Conservation (phyloP, 2,329 filamentous ascomycete genomes). For the Colletotrichum musae region DNA sequence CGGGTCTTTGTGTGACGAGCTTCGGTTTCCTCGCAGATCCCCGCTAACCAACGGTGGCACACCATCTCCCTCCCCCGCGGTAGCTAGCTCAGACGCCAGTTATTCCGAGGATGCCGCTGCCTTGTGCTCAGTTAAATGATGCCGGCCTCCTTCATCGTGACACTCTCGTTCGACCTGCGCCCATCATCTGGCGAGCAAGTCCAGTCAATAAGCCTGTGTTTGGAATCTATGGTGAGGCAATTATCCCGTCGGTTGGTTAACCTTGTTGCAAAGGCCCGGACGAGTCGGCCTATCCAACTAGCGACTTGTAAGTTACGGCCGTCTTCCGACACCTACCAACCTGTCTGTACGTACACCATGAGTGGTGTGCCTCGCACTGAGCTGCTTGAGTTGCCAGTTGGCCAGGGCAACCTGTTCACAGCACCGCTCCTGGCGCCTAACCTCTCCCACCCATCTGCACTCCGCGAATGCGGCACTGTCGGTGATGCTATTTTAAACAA, state of each 20-base stretch:
- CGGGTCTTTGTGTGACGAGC: constrained; percentile 29
- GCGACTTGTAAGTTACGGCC: constrained; percentile 5
- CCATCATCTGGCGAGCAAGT: constrained; percentile 12
- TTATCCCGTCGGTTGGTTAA: constrained; percentile 10
- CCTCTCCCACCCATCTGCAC: constrained; percentile 17
- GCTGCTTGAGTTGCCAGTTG: constrained; percentile 15
- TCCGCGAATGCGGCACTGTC: constrained; percentile 20
- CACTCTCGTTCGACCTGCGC: constrained; percentile 16
- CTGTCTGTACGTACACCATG: too few relatives aligned
- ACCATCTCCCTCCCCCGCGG: constrained; percentile 26
- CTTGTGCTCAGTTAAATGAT: constrained; percentile 10
- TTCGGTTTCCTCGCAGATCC: constrained; percentile 33
- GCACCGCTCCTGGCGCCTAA: constrained; percentile 26
- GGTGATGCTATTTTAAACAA: constrained; percentile 31
- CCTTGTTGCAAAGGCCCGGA: constrained; percentile 19
- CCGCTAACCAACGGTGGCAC: constrained; percentile 21
- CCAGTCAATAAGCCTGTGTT: constrained; percentile 9
- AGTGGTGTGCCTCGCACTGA: not conserved
- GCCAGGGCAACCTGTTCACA: constrained; percentile 19
- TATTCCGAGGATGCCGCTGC: not conserved
- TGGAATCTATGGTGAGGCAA: constrained; percentile 16
- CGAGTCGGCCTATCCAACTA: constrained; percentile 19
- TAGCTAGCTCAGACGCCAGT: constrained; percentile 5
- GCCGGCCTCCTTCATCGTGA: constrained; percentile 8
- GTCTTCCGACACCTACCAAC: not conserved